Evolutionary conservation across 2,329 filamentous ascomycete species (phyloP).

Genomic region (Fusarium concolor): DNA sequence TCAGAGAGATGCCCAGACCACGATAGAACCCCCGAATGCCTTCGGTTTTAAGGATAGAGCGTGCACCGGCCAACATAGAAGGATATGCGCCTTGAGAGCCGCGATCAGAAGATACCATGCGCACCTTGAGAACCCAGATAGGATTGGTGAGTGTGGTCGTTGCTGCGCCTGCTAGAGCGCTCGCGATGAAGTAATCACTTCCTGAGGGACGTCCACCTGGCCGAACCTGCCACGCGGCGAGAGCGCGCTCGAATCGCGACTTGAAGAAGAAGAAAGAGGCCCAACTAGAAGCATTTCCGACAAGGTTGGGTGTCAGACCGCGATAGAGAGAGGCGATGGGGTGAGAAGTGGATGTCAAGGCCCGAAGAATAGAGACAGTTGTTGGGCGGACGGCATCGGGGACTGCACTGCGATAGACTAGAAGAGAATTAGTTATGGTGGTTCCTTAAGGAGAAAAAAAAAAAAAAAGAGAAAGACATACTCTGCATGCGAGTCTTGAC

Average conservation of each 20-base stretch:
- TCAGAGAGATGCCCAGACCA: conserved; percentile 82
- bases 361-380: conserved; percentile 64
- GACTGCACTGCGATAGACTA: conserved; percentile 64
- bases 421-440: conserved; percentile 2
- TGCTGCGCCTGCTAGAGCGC: conserved; percentile 74
- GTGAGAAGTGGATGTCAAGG: conserved; percentile 62
- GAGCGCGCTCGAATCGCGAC: conserved; percentile 62
- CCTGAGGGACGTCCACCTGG: conserved; percentile 53
- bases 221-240: conserved; percentile 48
- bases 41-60: conserved; percentile 75
- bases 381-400: conserved; percentile 56
- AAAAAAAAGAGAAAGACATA: conserved; percentile 53
- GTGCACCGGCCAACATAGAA: conserved; percentile 77
- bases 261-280: conserved; percentile 90
- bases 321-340: conserved; percentile 82
- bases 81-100: conserved; percentile 82
- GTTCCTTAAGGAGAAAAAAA: not conserved
- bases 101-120: conserved; percentile 90
- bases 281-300: conserved; percentile 93
- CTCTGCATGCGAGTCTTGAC: conserved; percentile 96
- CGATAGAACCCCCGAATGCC: conserved; percentile 87
- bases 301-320: conserved; percentile 87
- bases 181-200: conserved; percentile 84
- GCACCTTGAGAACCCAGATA: conserved; percentile 97
- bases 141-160: conserved; percentile 91